A percentile compares a stretch with the other conserved stretches of the same genome.
These are phyloP conservation scores for Pseudopithomyces maydicus DNA, from an alignment of 2,329 filamentous ascomycete species.

Conservation along the genomic window DNA sequence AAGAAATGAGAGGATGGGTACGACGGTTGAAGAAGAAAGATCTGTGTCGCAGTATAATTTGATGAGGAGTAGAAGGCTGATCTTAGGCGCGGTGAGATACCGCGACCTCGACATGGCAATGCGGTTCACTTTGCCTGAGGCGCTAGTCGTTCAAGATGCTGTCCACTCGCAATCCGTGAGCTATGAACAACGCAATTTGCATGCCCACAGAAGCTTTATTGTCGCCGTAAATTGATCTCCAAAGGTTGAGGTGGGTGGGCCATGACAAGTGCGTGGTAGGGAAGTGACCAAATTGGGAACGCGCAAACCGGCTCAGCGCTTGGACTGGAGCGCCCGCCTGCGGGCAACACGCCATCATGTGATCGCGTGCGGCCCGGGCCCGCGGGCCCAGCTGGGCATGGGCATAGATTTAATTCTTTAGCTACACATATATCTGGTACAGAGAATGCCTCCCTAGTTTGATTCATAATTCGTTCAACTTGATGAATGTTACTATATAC, in stretches of 20 bases:
- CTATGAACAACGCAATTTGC: not conserved
- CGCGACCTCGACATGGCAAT: conserved; percentile 66
- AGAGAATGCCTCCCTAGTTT: not conserved
- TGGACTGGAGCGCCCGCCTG: not conserved
- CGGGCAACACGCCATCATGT: conserved; percentile 1
- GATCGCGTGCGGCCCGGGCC: not conserved
- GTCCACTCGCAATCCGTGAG: not conserved
- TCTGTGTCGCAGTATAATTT: conserved; percentile 78
- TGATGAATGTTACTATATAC: not conserved
- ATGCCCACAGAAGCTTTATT: not conserved
- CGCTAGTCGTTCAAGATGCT: not conserved
- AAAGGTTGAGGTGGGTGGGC: not conserved
- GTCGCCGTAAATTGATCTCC: not conserved
- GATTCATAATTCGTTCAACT: not conserved
- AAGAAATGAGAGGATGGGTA: conserved; percentile 79
- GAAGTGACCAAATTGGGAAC: not conserved
- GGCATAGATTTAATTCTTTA: not conserved
- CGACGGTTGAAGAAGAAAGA: conserved; percentile 71
- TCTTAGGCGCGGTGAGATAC: conserved; percentile 86
- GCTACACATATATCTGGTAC: too few species aligned
- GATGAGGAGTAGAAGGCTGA: conserved; percentile 79
- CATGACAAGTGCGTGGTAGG: not conserved
- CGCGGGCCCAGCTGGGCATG: not conserved
- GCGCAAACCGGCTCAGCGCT: not conserved
- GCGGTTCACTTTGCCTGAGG: not conserved